A percentile compares a stretch with the other conserved stretches of the same genome.
These are phyloP conservation scores for Boletellus sp. DNA, from an alignment of 768 basidiomycete species.

Conservation along the genomic window DNA sequence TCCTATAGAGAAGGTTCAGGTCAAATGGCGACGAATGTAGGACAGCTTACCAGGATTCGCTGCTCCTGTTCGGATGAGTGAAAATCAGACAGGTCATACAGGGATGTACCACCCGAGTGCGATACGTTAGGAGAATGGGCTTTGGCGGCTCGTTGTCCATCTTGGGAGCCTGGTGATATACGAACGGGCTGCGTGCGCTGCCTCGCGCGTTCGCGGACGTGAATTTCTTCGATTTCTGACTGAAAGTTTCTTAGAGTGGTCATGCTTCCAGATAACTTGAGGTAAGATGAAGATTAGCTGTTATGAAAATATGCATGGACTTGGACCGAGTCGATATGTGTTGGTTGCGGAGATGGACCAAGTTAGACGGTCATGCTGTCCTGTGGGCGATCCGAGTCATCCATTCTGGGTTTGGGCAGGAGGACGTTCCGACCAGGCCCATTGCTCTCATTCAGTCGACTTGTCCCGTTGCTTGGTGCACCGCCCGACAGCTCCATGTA, in stretches of 20 bases:
- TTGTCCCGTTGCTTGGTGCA: too few species aligned
- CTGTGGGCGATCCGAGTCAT: conserved; percentile 1
- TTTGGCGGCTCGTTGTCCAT: conserved; percentile 53
- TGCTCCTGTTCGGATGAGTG: conserved; percentile 17
- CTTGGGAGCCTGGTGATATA: conserved; percentile 13
- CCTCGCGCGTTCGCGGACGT: conserved; percentile 60
- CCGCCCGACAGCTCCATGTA: too few species aligned
- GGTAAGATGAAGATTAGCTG: background rate
- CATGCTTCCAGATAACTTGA: conserved; percentile 18
- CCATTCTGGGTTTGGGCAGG: background rate
- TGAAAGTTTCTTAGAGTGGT: conserved; percentile 43
- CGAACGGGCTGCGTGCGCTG: conserved; percentile 41
- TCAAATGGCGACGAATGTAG: background rate
- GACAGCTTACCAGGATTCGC: conserved; percentile 13
- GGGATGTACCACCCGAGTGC: background rate
- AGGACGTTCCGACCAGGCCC: background rate
- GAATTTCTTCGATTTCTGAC: conserved; percentile 74
- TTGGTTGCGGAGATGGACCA: background rate
- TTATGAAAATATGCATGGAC: conserved; percentile 14
- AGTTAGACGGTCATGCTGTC: background rate
- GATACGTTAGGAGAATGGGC: conserved; percentile 9
- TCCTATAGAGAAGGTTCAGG: conserved; percentile 27
- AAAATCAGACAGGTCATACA: background rate
- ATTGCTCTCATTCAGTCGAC: background rate
- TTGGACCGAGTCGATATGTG: conserved; percentile 2